A percentile compares a stretch with the other conserved stretches of the same genome.
phyloP scores from a whole-genome alignment of 306 rosid genomes.

The Corylus heterophylla region DNA sequence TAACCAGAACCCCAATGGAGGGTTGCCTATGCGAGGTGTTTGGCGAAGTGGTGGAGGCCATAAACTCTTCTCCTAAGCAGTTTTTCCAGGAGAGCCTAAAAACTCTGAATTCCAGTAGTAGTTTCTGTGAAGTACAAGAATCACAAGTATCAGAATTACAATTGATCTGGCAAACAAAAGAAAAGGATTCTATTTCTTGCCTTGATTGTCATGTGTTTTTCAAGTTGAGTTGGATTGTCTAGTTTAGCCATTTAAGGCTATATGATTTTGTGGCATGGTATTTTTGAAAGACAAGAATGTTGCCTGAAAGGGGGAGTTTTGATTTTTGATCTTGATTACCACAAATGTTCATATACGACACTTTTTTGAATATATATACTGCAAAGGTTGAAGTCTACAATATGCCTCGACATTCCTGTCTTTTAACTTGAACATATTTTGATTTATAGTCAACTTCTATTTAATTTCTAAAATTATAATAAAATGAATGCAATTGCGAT shows the following conservation, averaged over 20 bases:
- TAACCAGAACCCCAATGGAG: conserved; percentile 41
- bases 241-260: conserved; percentile 27
- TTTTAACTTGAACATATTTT: not conserved
- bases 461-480: not conserved
- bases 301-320: conserved; percentile 24
- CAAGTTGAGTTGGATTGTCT: conserved; percentile 27
- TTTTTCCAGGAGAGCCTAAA: conserved; percentile 12
- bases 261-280: conserved; percentile 18
- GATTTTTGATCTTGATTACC: conserved; percentile 26
- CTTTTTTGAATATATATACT: not conserved
- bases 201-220: not conserved
- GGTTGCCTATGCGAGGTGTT: conserved; percentile 77
- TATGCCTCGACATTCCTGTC: not conserved
- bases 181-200: not conserved
- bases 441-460: no score
- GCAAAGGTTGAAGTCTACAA: not conserved
- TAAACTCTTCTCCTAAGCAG: conserved; percentile 44
- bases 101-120: not conserved
- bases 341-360: conserved; percentile 10
- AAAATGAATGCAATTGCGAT: not conserved
- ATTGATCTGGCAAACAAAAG: not conserved
- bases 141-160: not conserved
- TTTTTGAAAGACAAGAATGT: conserved; percentile 4
- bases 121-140: not conserved
- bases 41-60: conserved; percentile 78